Evolutionary conservation across 257 asterid genomes (phyloP), one percentile per base, ranked within the genome.

Genomic region (Gentiana straminea): DNA sequence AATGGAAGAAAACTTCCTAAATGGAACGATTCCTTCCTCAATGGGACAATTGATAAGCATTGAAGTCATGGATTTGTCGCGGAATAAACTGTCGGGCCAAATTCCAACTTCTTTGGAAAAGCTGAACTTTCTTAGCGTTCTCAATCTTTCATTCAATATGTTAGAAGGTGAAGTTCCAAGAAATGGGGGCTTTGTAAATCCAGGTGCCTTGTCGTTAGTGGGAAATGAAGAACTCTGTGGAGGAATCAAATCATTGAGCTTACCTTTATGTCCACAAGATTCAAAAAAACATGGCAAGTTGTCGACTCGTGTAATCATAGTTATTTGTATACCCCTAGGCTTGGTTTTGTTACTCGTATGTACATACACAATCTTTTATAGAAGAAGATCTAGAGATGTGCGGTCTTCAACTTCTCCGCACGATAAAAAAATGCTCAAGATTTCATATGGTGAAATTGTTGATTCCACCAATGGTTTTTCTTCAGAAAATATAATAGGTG

Each of bases 181-280:
- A 49, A 48, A 44, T 4, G 84, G 84, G 10, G 74, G 72, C 13
- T 80, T 77, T 68, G 57, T 61, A 32, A 69, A 72, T 54, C 58
- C 56, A 15, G 71, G 66, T 24, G 65, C 57, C 2, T 35, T 68
- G 13, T 68, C 71, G 46, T 52, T 80, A 13, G 57, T 32, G n/a
- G 77, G 68, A 46, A 80, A 80, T 35, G 46, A 56, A n/a, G 56
- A 65, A 52, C 78, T 80, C 38, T 77, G 87, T 49, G 80, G 82
- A 55, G 82, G 81, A 56, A 67, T 64, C 55, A 15, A 54, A 5
- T 58, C 13, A 72, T 51, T 77, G 48, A 55, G 70, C 44, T 61
- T 80, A 60, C 72, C 60, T 8, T 65, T 68, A 57, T 77, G 84
- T 45, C 70, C 24, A 24, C 24, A 24, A 24, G 24, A 24, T 24